Evolutionary conservation across 2,329 filamentous ascomycete genomes (phyloP), one percentile per base, ranked within the genome.

Genomic region (Arthrinium phaeospermum): DNA sequence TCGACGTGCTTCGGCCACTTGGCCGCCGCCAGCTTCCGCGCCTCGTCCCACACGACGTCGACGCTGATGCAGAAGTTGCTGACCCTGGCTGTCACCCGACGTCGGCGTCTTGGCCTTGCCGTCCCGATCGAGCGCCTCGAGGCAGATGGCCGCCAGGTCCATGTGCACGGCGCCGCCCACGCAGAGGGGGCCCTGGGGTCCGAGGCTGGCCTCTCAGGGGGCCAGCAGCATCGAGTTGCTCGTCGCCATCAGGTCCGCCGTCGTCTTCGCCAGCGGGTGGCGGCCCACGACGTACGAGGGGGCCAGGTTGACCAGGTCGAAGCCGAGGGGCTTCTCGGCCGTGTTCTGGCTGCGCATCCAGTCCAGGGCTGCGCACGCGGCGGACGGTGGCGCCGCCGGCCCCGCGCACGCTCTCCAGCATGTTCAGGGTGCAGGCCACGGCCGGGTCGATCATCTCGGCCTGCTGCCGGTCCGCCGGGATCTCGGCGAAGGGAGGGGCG

Each of bases 241-340:
- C 27, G 71, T 72, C 4, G 19, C 12, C 30, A 68, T 46, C 51
- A 75, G 13, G 16, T 75, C 73, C 14, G 69, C 44, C 14, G 44
- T 2, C 53, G 22, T 72, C 19, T 22, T 70, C 4, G 74, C 74
- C 22, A 75, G 73, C 34, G 71, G 73, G 22, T 74, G 71, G 10
- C 10, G 57, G 4, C 74, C 74, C 19, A 71, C 71, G 30, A 72
- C 67, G 51, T 71, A 75, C 19, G 27, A 12, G 0, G 74, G 73
- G 14, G 73, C 74, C 46, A 75, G 30, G 44, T 73, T 74, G 53
- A 75, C 61, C 6, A 74, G 34, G 57, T 75, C 74, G 68, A 75
- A 75, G 61, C 30, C 67, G 47, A 64, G 57, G 49, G 49, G 57
- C 4, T n/a, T 19, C 57, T 13, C 34, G 14, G 69, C 53, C 24